Base-by-base conservation (phyloP, 2,329 filamentous ascomycete genomes). In the Talaromyces sp. region DNA sequence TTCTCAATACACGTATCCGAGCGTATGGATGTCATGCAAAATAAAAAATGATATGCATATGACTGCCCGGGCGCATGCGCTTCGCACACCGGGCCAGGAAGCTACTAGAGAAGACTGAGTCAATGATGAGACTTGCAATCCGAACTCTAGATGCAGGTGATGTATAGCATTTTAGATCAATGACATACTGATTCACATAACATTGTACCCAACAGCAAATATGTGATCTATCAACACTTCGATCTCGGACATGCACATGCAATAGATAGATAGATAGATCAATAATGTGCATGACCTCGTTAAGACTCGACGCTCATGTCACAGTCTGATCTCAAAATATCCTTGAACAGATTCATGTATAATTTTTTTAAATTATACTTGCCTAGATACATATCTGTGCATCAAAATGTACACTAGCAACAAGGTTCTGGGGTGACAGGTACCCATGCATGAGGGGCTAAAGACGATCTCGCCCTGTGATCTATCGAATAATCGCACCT, bases 361-460 rank as follows among this genome's bases (percentile, higher is more conserved):
- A 56, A 39, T 56, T 2, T 11, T 11, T 2, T 25, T 19, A 37
- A 25, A 22, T 37, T 56, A 56, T 56, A 56, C 52, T n/a, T 56
- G n/a, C 52, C 11, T 56, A 15, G 33, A 56, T 56, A 37, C 6
- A 56, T 37, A 56, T 43, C 39, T 58, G 17, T 19, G 56, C 37
- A 45, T 45, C n/a, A 15, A 39, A 22, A 45, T 22, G 15, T 9
- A 45, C 22, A 22, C 27, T 47, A 43, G 47, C 25, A 45, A 33
- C 39, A 33, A 60, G 39, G 59, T 52, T 27, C 33, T 50, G 33
- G 33, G 31, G 31, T 61, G 45, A 50, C 45, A 61, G 45, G 59
- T 61, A 61, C 45, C 59, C 59, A 61, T 61, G 59, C 59, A 61
- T 61, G 52, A 37, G 22, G 22, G 19, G 10, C 19, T 45, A 59